phyloP scores from a whole-genome alignment of 2,329 filamentous ascomycete species.

The Delphinella strobiligena region DNA sequence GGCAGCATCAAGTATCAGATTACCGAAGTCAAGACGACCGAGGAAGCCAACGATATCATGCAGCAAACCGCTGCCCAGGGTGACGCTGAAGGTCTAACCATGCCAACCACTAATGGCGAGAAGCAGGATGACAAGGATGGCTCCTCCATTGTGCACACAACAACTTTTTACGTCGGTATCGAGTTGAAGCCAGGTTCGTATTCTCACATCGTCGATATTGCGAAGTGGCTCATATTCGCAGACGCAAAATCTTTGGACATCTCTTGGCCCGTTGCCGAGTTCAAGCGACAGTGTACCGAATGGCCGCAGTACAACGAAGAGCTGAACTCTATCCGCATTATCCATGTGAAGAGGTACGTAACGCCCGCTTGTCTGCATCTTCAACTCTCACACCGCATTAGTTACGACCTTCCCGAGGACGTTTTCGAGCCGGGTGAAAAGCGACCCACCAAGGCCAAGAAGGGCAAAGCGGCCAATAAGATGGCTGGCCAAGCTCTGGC shows the following conservation, averaged over 20 bases:
- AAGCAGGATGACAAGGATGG: constrained; percentile 26
- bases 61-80: constrained; percentile 37
- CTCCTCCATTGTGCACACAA: constrained; percentile 59
- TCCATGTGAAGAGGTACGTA: constrained; percentile 74
- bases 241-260: constrained; percentile 63
- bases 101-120: constrained; percentile 20
- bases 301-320: constrained; percentile 66
- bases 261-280: constrained; percentile 71
- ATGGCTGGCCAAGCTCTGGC: constrained; percentile 11
- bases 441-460: constrained; percentile 31
- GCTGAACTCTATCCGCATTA: constrained; percentile 68
- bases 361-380: constrained; percentile 6
- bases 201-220: background rate
- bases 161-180: constrained; percentile 88
- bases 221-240: constrained; percentile 25
- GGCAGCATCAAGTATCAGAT: constrained; percentile 51
- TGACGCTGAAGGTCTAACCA: constrained; percentile 26
- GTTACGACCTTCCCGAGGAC: constrained; percentile 78
- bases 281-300: constrained; percentile 67
- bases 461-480: constrained; percentile 18
- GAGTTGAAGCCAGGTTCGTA: constrained; percentile 61
- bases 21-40: constrained; percentile 42
- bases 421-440: constrained; percentile 71
- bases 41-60: constrained; percentile 38
- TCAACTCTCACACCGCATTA: constrained; percentile 34